phyloP scores from a whole-genome alignment of 2,329 filamentous ascomycete genomes.

The Trichophyton equinum region DNA sequence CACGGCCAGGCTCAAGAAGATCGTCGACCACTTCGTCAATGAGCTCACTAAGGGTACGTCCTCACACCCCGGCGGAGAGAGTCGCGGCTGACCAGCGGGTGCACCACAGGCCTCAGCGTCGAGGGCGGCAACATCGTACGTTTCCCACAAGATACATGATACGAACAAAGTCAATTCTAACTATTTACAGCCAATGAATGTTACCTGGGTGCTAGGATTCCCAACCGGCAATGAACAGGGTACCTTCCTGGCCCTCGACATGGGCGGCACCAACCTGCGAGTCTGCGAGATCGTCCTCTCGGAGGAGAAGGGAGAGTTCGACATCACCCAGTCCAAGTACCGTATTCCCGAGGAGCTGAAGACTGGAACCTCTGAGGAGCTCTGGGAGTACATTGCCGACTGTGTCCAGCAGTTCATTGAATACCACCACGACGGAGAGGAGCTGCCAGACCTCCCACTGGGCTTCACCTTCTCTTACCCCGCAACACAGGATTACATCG shows the following conservation, averaged over 20 bases:
- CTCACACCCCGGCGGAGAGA: slow-evolving; percentile 3
- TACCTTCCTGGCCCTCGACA: slow-evolving; percentile 79
- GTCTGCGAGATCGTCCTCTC: slow-evolving; percentile 82
- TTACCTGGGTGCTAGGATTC: slow-evolving; percentile 87
- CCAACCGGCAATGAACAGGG: slow-evolving; percentile 79
- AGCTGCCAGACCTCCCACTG: slow-evolving; percentile 53
- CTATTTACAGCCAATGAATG: slow-evolving; percentile 73
- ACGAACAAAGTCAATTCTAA: slow-evolving; percentile 3
- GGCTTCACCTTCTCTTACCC: slow-evolving; percentile 97
- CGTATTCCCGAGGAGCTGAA: slow-evolving; percentile 88
- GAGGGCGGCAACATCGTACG: slow-evolving; percentile 88
- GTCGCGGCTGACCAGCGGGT: slow-evolving; percentile 5
- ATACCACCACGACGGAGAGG: slow-evolving; percentile 59
- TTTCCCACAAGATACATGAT: slow-evolving; percentile 14
- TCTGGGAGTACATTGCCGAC: slow-evolving; percentile 92
- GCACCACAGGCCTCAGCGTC: slow-evolving; percentile 55
- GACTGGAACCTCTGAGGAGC: slow-evolving; percentile 66
- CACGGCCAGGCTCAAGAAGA: slow-evolving; percentile 68
- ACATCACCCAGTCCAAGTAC: slow-evolving; percentile 94
- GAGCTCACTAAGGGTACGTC: slow-evolving; percentile 71
- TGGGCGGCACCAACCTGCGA: slow-evolving; percentile 91
- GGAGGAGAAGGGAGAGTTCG: slow-evolving; percentile 77
- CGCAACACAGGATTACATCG: slow-evolving; percentile 83
- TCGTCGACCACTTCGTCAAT: slow-evolving; percentile 76
- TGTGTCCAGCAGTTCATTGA: slow-evolving; percentile 84